A percentile compares a stretch with the other conserved stretches of the same genome.
These are phyloP conservation scores for Seminavis robusta DNA, from an alignment of 108 stramenopile genomes.

Conservation along the genomic window DNA sequence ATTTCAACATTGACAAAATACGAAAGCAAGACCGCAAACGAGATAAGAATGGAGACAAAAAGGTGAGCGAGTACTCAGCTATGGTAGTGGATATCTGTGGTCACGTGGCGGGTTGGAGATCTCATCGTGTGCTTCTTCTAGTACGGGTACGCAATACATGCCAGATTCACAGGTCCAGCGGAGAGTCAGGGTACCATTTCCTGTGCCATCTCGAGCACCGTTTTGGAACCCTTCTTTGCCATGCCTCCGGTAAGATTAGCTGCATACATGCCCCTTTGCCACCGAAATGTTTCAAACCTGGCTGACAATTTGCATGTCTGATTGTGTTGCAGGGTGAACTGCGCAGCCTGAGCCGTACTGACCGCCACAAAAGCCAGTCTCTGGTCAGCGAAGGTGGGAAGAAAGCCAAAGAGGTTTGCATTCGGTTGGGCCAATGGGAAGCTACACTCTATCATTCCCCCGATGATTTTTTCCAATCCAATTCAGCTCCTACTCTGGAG, in stretches of 20 bases:
- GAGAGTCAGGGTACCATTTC: too few species aligned
- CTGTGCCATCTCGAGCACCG: conserved; percentile 32
- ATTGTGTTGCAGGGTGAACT: conserved; percentile 22
- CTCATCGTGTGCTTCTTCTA: not conserved
- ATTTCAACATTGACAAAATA: conserved; percentile 19
- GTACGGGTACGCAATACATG: conserved; percentile 7
- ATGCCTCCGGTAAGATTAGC: conserved; percentile 22
- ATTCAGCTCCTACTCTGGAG: not conserved
- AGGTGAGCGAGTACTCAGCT: too few species aligned
- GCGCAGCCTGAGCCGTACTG: conserved; percentile 33
- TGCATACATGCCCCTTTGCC: not conserved
- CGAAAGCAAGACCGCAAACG: not conserved
- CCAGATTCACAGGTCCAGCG: not conserved
- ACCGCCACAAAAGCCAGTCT: conserved; percentile 25
- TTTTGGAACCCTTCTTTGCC: conserved; percentile 42
- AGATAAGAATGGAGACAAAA: conserved; percentile 25
- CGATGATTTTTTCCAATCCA: conserved; percentile 31
- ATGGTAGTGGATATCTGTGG: not conserved
- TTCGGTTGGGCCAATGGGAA: conserved; percentile 21
- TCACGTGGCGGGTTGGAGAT: not conserved
- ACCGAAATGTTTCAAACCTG: not conserved
- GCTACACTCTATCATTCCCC: conserved; percentile 31
- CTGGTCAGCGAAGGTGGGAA: conserved; percentile 33
- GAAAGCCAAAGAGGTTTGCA: conserved; percentile 22
- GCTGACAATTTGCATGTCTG: not conserved